Evolutionary conservation across 2,329 filamentous ascomycete species (phyloP).

Genomic region (Cladosporium sp.): DNA sequence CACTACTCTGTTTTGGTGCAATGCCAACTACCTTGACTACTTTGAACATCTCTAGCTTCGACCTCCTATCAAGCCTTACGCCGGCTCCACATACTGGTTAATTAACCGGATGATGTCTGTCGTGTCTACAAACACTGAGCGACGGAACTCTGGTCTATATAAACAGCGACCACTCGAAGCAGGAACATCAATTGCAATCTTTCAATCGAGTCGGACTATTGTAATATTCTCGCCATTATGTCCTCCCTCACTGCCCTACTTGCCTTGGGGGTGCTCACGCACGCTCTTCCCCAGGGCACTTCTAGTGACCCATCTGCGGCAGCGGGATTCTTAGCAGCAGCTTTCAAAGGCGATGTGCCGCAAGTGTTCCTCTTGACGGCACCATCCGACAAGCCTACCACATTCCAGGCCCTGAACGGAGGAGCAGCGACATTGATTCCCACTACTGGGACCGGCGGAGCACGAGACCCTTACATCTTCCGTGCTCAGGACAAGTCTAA

Average conservation of each 20-base stretch:
- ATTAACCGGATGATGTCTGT: no score
- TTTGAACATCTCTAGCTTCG: no score
- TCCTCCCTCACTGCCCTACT: neutral
- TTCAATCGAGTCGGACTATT: no score
- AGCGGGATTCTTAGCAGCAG: neutral
- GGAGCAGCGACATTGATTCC: neutral
- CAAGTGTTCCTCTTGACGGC: conserved; percentile 5
- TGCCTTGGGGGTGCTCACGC: neutral
- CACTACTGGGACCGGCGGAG: neutral
- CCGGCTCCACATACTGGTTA: no score
- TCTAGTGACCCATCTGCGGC: neutral
- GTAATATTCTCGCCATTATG: neutral
- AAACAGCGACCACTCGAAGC: no score
- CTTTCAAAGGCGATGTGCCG: neutral
- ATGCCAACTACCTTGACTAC: no score
- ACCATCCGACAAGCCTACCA: neutral
- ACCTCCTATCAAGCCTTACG: no score
- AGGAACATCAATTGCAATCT: no score
- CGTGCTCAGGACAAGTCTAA: neutral
- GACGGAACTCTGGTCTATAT: no score
- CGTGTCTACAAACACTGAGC: no score
- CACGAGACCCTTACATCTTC: conserved; percentile 2
- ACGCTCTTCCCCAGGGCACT: neutral
- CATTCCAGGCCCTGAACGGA: neutral
- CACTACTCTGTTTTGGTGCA: no score